phyloP scores from a whole-genome alignment of 306 rosid species.

The Fagus crenata region DNA sequence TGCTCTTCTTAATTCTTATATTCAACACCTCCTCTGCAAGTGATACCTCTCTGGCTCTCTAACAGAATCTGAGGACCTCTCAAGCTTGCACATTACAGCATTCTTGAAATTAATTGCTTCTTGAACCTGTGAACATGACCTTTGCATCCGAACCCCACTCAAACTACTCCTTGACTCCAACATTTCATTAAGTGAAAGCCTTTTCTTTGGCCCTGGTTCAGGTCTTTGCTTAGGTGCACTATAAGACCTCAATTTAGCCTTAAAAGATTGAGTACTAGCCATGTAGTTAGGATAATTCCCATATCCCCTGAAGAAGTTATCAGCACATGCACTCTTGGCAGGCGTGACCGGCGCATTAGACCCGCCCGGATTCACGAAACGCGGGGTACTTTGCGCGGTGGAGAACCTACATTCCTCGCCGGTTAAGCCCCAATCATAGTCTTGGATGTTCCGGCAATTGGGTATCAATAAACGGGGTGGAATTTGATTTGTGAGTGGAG shows the following conservation, averaged over 20 bases:
- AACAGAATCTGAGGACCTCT: slow-evolving; percentile 44
- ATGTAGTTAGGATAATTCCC: slow-evolving; percentile 63
- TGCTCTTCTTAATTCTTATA: neutral
- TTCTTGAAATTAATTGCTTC: slow-evolving; percentile 79
- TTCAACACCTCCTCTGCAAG: slow-evolving; percentile 43
- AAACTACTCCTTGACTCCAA: slow-evolving; percentile 72
- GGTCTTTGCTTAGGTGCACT: slow-evolving; percentile 94
- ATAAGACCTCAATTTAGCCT: slow-evolving; percentile 85
- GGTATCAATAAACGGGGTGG: slow-evolving; percentile 51
- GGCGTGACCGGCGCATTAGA: slow-evolving; percentile 52
- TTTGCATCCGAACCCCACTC: slow-evolving; percentile 82
- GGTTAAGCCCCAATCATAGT: slow-evolving; percentile 65
- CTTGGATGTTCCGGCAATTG: slow-evolving; percentile 44
- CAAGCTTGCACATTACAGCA: slow-evolving; percentile 73
- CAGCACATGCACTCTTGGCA: slow-evolving; percentile 54
- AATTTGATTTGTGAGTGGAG: slow-evolving; percentile 46
- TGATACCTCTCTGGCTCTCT: slow-evolving; percentile 37
- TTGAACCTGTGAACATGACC: slow-evolving; percentile 72
- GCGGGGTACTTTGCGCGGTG: slow-evolving; percentile 87
- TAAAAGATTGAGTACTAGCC: slow-evolving; percentile 71
- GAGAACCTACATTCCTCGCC: slow-evolving; percentile 75
- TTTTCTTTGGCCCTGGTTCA: slow-evolving; percentile 56
- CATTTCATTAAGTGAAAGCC: slow-evolving; percentile 66
- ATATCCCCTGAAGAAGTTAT: slow-evolving; percentile 42
- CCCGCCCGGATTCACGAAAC: slow-evolving; percentile 51